phyloP scores from a whole-genome alignment of 129 eudicot genomes.

The Solidago caesia region DNA sequence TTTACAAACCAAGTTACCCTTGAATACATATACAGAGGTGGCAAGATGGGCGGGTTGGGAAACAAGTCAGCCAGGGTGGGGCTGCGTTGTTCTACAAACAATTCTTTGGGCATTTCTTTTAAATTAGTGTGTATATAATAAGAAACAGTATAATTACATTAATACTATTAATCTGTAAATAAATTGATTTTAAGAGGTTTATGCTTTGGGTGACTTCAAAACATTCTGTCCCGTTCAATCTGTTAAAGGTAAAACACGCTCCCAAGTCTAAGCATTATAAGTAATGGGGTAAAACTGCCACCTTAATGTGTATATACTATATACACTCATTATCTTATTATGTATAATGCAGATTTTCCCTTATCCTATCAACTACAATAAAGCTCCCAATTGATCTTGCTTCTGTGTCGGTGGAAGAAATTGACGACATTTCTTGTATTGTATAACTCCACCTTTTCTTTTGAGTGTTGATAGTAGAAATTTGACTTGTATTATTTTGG shows the following conservation, averaged over 20 bases:
- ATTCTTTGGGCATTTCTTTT: too few species aligned
- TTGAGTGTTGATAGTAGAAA: slow-evolving; percentile 26
- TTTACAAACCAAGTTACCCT: neutral
- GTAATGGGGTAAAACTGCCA: neutral
- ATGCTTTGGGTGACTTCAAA: too few species aligned
- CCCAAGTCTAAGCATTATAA: too few species aligned
- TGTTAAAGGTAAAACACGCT: too few species aligned
- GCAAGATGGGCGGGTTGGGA: too few species aligned
- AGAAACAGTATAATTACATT: too few species aligned
- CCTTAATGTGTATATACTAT: neutral
- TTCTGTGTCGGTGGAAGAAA: slow-evolving; percentile 40
- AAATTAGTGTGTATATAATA: too few species aligned
- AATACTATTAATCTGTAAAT: too few species aligned
- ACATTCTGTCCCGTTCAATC: too few species aligned
- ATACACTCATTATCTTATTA: neutral
- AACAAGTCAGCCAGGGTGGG: too few species aligned
- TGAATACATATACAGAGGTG: neutral
- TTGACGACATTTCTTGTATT: slow-evolving; percentile 62
- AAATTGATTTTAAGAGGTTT: too few species aligned
- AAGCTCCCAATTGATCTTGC: slow-evolving; percentile 53
- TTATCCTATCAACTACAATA: slow-evolving; percentile 65
- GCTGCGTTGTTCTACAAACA: too few species aligned
- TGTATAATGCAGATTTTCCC: slow-evolving; percentile 48
- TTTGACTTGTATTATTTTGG: slow-evolving; percentile 13
- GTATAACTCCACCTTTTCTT: slow-evolving; percentile 39